Conservation (phyloP, 139 green algal genomes). For the Chlorella sp. region DNA sequence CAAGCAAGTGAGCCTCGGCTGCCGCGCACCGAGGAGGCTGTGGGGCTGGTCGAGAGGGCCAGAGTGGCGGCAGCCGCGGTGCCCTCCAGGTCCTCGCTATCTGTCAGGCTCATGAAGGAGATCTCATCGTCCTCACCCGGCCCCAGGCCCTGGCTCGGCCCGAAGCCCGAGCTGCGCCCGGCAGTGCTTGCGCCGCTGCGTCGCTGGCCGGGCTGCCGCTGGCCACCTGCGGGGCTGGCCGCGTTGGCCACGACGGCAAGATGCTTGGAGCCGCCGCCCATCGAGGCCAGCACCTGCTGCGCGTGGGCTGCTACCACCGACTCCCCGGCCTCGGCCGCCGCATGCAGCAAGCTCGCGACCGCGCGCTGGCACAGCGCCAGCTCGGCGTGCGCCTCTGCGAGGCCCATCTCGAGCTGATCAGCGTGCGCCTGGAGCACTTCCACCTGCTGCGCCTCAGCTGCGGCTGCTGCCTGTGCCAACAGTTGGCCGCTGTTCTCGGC, state of each 20-base stretch:
- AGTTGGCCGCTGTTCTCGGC: conserved; percentile 6
- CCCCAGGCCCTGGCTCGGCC: neutral
- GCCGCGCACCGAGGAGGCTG: too few species aligned
- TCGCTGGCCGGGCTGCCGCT: neutral
- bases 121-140: neutral
- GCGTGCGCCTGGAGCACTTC: conserved; percentile 26
- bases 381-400: too few species aligned
- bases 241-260: neutral
- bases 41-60: too few species aligned
- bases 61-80: too few species aligned
- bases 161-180: neutral
- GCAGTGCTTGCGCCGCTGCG: neutral
- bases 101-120: neutral
- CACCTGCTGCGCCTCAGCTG: neutral
- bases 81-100: neutral
- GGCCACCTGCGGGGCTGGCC: neutral
- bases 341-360: neutral
- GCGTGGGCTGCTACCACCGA: neutral
- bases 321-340: neutral
- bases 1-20: too few species aligned
- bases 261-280: too few species aligned
- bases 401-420: too few species aligned
- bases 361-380: conserved; percentile 9
- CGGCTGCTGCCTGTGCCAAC: neutral
- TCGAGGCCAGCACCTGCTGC: neutral